Evolutionary conservation across 192 early-diverging fungal genomes (phyloP).

Genomic region (Phycomyces nitens): DNA sequence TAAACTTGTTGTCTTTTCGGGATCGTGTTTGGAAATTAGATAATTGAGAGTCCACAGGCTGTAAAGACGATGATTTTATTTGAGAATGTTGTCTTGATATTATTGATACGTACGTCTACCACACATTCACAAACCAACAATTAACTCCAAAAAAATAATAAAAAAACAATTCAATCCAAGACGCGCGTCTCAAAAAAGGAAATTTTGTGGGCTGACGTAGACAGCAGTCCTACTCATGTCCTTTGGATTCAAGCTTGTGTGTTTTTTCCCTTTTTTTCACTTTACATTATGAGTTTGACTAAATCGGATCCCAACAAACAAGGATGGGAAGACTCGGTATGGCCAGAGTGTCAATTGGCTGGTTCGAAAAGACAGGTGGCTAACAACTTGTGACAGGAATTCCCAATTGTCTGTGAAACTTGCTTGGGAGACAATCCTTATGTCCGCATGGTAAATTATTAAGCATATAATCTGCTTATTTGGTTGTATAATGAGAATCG

Average conservation of each 20-base stretch:
- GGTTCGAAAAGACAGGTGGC: not conserved
- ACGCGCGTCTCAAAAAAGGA: not conserved
- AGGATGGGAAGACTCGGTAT: conserved; percentile 61
- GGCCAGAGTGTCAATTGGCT: too few species aligned
- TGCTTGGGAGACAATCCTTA: conserved; percentile 98
- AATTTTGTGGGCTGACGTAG: not conserved
- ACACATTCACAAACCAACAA: too few species aligned
- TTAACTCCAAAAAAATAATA: not conserved
- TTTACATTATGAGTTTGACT: conserved; percentile 33
- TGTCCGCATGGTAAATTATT: conserved; percentile 85
- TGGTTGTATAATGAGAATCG: too few species aligned
- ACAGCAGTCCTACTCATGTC: not conserved
- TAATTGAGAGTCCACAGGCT: too few species aligned
- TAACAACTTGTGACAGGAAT: conserved; percentile 42
- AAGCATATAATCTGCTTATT: too few species aligned
- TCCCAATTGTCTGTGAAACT: conserved; percentile 92
- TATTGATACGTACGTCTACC: too few species aligned
- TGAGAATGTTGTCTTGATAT: too few species aligned
- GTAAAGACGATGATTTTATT: too few species aligned
- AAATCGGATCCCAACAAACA: conserved; percentile 61
- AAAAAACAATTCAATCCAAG: not conserved
- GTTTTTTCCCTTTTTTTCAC: not conserved
- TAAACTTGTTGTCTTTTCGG: too few species aligned
- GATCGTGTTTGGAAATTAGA: too few species aligned
- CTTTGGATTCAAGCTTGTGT: not conserved